phyloP scores from a whole-genome alignment of 1,139 yeast genomes.

The Yamadazyma songkhlaensis region DNA sequence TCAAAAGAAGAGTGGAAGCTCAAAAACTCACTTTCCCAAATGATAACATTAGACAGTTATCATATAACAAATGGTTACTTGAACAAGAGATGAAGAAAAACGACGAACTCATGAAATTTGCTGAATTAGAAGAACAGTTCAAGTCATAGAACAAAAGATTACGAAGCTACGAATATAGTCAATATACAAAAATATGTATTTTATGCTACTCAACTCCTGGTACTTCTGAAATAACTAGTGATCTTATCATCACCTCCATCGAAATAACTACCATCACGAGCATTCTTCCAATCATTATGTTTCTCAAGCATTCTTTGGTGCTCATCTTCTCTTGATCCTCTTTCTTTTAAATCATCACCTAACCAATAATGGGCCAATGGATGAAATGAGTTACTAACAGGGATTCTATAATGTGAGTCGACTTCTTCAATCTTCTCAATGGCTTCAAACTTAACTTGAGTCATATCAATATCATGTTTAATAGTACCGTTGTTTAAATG shows the following conservation, averaged over 20 bases:
- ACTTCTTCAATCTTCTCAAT: constrained; percentile 15
- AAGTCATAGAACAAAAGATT: background rate
- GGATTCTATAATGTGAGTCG: constrained; percentile 26
- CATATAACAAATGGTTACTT: constrained; percentile 18
- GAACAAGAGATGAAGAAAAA: constrained; percentile 11
- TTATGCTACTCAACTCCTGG: constrained; percentile 33
- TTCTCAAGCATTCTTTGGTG: constrained; percentile 40
- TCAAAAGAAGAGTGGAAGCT: constrained; percentile 16
- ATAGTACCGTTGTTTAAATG: constrained; percentile 71
- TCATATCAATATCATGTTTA: constrained; percentile 22
- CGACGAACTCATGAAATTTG: constrained; percentile 14
- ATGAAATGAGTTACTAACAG: constrained; percentile 55
- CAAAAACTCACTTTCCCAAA: constrained; percentile 8
- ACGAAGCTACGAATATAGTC: too few species aligned
- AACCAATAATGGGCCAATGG: constrained; percentile 74
- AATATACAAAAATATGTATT: too few species aligned
- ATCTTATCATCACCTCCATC: constrained; percentile 46
- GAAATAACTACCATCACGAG: constrained; percentile 41
- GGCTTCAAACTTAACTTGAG: constrained; percentile 18
- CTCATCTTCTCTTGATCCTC: constrained; percentile 57
- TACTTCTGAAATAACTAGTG: constrained; percentile 46
- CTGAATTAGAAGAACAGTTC: constrained; percentile 14
- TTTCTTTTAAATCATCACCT: constrained; percentile 44
- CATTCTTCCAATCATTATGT: constrained; percentile 46
- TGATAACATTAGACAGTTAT: constrained; percentile 14